Base-by-base conservation (phyloP, 2,329 filamentous ascomycete genomes). In the Penicillium sp. region DNA sequence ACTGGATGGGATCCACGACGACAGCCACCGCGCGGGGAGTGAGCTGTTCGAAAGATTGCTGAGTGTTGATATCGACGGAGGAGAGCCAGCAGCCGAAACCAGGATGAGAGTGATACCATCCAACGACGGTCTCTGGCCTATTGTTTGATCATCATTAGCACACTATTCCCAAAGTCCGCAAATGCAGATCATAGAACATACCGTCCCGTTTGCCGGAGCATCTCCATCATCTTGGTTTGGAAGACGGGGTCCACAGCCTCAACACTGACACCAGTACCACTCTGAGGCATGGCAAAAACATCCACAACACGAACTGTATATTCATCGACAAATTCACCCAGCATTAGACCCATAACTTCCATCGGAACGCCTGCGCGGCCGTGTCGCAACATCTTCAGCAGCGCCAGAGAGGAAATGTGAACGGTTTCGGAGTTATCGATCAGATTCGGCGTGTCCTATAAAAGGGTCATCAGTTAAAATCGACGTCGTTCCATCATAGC, bases 191-290 rank as follows among this genome's bases (percentile, higher is more conserved):
- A 17, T n/a, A 46, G 34, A 44, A 58, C 84, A 66, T 80, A 95
- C 91, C 94, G 84, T 77, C 94, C 94, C 52, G 94, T 99, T 81
- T 99, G 94, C 68, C 90, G 84, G 72, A 99, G 80, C 94, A 99
- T 97, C 73, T 99, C 94, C 94, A 99, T 99, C 94, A 99, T 99
- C 83, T 97, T 99, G 68, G 91, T 97, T 79, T 99, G 94, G 75
- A 99, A 99, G 27, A 99, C 94, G 8, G 92, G 91, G 72, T 99
- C 94, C 58, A 99, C 94, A 45, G 94, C 95, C 77, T 99, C 94
- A 67, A 99, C 94, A 75, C 91, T 96, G 64, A 99, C 94, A 63
- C 94, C 94, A 1, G 94, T 99, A 77, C 94, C 94, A 65, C 92
- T 97, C 73, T 99, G 94, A 17, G 94, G 94, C 94, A 99, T 99